Evolutionary conservation across 768 basidiomycete species (phyloP).

Genomic region (Dentipellis fragilis): DNA sequence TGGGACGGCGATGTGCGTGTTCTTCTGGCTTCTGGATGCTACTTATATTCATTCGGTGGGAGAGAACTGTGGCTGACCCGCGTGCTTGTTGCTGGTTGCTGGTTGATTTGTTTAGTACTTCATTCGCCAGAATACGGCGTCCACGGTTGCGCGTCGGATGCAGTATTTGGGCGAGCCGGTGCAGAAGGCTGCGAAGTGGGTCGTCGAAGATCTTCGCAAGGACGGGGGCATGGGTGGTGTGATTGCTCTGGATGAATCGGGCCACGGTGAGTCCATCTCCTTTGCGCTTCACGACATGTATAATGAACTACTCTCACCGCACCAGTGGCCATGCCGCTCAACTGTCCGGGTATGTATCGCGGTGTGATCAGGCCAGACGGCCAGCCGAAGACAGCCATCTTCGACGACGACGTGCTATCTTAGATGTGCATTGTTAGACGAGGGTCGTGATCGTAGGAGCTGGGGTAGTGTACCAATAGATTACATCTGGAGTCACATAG

Average conservation of each 20-base stretch:
- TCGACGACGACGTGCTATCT: slow-evolving; percentile 47
- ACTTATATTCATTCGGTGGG: no score
- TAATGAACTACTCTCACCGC: neutral
- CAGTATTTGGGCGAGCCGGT: slow-evolving; percentile 49
- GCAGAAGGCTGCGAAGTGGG: slow-evolving; percentile 39
- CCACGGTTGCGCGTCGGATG: slow-evolving; percentile 58
- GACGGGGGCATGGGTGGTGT: slow-evolving; percentile 66
- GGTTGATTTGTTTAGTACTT: slow-evolving; percentile 43
- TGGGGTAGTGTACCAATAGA: no score
- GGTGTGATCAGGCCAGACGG: slow-evolving; percentile 66
- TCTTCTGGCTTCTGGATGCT: neutral
- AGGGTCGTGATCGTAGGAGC: neutral
- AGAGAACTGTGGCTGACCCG: neutral
- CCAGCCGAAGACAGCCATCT: slow-evolving; percentile 64
- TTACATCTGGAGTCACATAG: no score
- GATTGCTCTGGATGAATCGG: slow-evolving; percentile 58
- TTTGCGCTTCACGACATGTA: neutral
- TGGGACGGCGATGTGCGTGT: slow-evolving; percentile 69
- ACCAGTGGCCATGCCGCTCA: slow-evolving; percentile 62
- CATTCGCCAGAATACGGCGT: slow-evolving; percentile 59
- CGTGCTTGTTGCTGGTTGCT: neutral
- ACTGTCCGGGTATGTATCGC: slow-evolving; percentile 76
- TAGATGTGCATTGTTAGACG: neutral
- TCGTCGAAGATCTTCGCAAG: slow-evolving; percentile 45
- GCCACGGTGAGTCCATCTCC: slow-evolving; percentile 42